Evolutionary conservation across 2,329 filamentous ascomycete genomes (phyloP).

Genomic region (Arthrobotrys iridis): DNA sequence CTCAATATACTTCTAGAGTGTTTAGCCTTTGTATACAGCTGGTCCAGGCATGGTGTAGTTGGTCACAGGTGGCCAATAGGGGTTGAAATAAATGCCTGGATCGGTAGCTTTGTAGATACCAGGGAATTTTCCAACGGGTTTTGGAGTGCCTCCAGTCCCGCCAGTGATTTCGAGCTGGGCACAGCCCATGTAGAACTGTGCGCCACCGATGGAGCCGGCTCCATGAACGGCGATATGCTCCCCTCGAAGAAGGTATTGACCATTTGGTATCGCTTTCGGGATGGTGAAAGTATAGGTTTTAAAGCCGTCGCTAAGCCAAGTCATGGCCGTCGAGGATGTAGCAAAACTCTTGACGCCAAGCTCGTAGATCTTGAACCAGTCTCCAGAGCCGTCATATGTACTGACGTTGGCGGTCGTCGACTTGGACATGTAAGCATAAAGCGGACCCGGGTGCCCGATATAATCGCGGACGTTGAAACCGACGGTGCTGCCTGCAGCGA

Average conservation of each 20-base stretch:
- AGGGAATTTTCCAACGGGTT: constrained; percentile 62
- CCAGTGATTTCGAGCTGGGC: constrained; percentile 63
- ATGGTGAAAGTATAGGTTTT: constrained; percentile 60
- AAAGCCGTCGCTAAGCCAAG: constrained; percentile 44
- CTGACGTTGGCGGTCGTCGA: constrained; percentile 55
- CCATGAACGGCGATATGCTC: constrained; percentile 66
- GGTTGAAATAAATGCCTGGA: constrained; percentile 54
- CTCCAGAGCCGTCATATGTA: constrained; percentile 60
- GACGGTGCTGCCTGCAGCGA: constrained; percentile 61
- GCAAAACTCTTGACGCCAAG: constrained; percentile 55
- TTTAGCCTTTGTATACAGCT: constrained; percentile 27
- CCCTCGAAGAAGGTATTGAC: constrained; percentile 64
- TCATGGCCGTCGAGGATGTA: constrained; percentile 54
- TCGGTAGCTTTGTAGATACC: constrained; percentile 60
- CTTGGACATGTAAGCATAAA: constrained; percentile 63
- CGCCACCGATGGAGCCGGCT: constrained; percentile 59
- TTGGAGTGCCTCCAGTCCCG: constrained; percentile 60
- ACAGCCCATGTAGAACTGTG: constrained; percentile 64
- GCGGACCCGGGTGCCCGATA: constrained; percentile 63
- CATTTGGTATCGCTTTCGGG: constrained; percentile 61
- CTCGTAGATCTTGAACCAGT: constrained; percentile 62
- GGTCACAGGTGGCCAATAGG: constrained; percentile 51
- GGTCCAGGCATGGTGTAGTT: constrained; percentile 55
- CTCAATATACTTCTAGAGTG: too few relatives aligned
- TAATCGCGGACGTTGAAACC: constrained; percentile 51